phyloP scores from a whole-genome alignment of 1,284 basidiomycete genomes.

The Earliella scabrosa region DNA sequence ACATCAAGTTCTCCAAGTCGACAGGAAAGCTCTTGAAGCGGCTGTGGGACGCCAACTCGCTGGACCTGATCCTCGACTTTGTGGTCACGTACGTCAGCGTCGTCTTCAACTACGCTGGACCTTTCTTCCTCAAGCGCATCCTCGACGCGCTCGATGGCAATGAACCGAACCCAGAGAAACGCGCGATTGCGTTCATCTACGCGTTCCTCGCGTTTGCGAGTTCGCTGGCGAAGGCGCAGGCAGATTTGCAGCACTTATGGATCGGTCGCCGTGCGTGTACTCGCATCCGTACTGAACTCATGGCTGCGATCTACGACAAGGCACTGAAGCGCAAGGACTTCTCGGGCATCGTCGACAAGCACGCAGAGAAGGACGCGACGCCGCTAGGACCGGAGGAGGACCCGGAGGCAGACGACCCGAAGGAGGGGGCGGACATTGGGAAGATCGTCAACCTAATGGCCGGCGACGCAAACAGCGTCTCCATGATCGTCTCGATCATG shows the following conservation, averaged over 20 bases:
- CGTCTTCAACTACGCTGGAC: constrained; percentile 69
- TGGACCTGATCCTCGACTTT: constrained; percentile 77
- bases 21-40: constrained; percentile 61
- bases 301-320: constrained; percentile 89
- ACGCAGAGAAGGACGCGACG: constrained; percentile 41
- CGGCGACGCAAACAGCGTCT: constrained; percentile 63
- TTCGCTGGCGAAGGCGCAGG: constrained; percentile 63
- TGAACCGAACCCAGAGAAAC: constrained; percentile 44
- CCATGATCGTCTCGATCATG: constrained; percentile 51
- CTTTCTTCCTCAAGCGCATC: constrained; percentile 71
- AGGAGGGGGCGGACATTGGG: constrained; percentile 72
- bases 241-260: constrained; percentile 83
- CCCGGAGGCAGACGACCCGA: constrained; percentile 58
- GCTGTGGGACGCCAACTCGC: constrained; percentile 69
- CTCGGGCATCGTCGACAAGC: constrained; percentile 70
- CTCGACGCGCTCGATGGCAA: constrained; percentile 44
- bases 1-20: constrained; percentile 58
- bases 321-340: constrained; percentile 86
- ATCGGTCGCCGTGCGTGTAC: constrained; percentile 73
- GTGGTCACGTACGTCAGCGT: constrained; percentile 66
- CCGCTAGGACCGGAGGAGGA: constrained; percentile 30
- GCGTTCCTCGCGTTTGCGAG: constrained; percentile 69
- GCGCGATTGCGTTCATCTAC: constrained; percentile 71
- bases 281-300: constrained; percentile 74
- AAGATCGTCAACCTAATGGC: constrained; percentile 85